Evolutionary conservation across 2,329 filamentous ascomycete genomes (phyloP).

Genomic region (Cladophialophora bantiana): DNA sequence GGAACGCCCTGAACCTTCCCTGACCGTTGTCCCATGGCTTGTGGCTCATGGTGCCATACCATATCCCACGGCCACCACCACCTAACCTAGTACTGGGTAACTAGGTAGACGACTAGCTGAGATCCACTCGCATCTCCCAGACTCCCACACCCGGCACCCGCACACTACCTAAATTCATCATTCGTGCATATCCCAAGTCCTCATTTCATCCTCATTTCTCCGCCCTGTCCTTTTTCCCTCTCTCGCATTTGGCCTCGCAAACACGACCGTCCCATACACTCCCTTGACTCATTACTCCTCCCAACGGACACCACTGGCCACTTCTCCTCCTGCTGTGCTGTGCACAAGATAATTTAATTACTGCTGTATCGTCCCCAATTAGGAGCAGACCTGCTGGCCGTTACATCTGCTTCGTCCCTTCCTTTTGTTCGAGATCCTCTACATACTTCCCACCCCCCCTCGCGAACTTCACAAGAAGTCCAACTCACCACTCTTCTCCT

Average conservation of each 20-base stretch:
- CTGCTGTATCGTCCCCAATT: background rate
- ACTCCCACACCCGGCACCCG: background rate
- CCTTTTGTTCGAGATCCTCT: slow-evolving; percentile 34
- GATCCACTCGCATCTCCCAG: slow-evolving; percentile 6
- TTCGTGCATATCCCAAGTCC: slow-evolving; percentile 4
- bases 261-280: slow-evolving; percentile 18
- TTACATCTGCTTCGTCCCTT: slow-evolving; percentile 37
- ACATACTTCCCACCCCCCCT: slow-evolving; percentile 6
- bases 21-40: too few relatives aligned
- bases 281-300: slow-evolving; percentile 16
- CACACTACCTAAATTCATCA: slow-evolving; percentile 13
- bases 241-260: slow-evolving; percentile 9
- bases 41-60: background rate
- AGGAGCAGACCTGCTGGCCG: slow-evolving; percentile 31
- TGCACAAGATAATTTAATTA: slow-evolving; percentile 22
- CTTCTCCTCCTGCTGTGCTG: slow-evolving; percentile 29
- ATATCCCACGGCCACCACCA: background rate
- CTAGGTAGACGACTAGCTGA: background rate
- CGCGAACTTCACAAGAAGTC: slow-evolving; percentile 5
- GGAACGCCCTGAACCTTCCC: background rate
- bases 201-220: slow-evolving; percentile 11
- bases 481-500: background rate
- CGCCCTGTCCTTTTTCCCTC: slow-evolving; percentile 11
- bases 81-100: background rate
- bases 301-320: slow-evolving; percentile 3